phyloP scores from a whole-genome alignment of 805 yeast genomes.

The Zygosaccharomyces rouxii region DNA sequence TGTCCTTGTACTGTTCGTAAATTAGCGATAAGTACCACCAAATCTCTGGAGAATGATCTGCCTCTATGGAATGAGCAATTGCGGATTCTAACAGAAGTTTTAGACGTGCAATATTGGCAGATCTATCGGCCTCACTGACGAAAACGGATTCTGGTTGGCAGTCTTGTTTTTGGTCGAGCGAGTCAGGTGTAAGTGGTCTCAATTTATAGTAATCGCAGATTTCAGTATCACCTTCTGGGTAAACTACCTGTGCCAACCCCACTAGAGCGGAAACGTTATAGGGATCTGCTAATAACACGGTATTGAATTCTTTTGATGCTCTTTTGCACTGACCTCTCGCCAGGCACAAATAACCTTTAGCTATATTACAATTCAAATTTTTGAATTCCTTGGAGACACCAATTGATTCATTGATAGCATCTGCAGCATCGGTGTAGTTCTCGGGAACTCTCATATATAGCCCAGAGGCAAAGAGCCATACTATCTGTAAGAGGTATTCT shows the following conservation, averaged over 20 bases:
- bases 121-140: slow-evolving; percentile 50
- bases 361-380: slow-evolving; percentile 28
- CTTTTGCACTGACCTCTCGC: slow-evolving; percentile 39
- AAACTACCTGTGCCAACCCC: slow-evolving; percentile 50
- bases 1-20: slow-evolving; percentile 56
- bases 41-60: slow-evolving; percentile 50
- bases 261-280: slow-evolving; percentile 49
- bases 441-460: slow-evolving; percentile 50
- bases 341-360: slow-evolving; percentile 32
- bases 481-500: slow-evolving; percentile 47
- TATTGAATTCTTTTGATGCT: slow-evolving; percentile 62
- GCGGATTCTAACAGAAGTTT: slow-evolving; percentile 38
- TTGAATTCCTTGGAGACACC: slow-evolving; percentile 43
- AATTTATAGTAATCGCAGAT: slow-evolving; percentile 7
- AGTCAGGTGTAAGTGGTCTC: not conserved
- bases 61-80: slow-evolving; percentile 38
- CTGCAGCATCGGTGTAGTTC: slow-evolving; percentile 55
- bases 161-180: not conserved
- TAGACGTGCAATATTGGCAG: slow-evolving; percentile 58
- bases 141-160: slow-evolving; percentile 32
- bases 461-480: slow-evolving; percentile 74
- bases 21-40: slow-evolving; percentile 66
- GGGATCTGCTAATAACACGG: slow-evolving; percentile 48
- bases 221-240: slow-evolving; percentile 37
- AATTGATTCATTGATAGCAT: slow-evolving; percentile 70